Evolutionary conservation across 1,139 yeast species (phyloP).

Genomic region (Meyerozyma guilliermondii): DNA sequence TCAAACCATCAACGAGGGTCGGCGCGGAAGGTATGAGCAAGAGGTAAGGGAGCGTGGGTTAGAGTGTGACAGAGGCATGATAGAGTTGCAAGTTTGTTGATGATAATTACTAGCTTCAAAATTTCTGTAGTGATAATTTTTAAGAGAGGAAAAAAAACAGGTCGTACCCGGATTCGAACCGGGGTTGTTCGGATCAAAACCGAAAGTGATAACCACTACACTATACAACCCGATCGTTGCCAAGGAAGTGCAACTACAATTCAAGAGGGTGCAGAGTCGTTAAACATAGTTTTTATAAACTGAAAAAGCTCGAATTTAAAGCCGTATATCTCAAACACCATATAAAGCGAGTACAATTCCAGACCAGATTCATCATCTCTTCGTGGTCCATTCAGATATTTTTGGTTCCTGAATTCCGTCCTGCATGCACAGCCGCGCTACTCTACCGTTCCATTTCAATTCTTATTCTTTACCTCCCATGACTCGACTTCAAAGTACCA

Average conservation of each 20-base stretch:
- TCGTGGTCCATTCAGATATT: too few relatives aligned
- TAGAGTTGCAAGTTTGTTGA: not conserved
- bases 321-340: too few relatives aligned
- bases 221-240: constrained; percentile 34
- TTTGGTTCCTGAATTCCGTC: not conserved
- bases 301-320: too few relatives aligned
- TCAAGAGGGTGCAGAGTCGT: too few relatives aligned
- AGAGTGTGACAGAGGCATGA: not conserved
- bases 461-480: not conserved
- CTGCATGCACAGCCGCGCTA: not conserved
- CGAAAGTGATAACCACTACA: constrained; percentile 50
- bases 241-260: not conserved
- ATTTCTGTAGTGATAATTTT: too few relatives aligned
- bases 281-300: too few relatives aligned
- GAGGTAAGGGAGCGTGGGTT: not conserved
- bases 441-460: not conserved
- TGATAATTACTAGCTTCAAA: not conserved
- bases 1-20: not conserved
- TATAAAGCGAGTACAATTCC: too few relatives aligned
- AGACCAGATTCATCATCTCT: too few relatives aligned
- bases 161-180: constrained; percentile 96
- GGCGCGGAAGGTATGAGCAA: not conserved
- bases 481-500: constrained; percentile 1
- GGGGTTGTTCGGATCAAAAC: constrained; percentile 79
- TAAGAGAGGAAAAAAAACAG: constrained; percentile 46